phyloP scores from a whole-genome alignment of 2,329 filamentous ascomycete genomes.

The Aureobasidium namibiae region DNA sequence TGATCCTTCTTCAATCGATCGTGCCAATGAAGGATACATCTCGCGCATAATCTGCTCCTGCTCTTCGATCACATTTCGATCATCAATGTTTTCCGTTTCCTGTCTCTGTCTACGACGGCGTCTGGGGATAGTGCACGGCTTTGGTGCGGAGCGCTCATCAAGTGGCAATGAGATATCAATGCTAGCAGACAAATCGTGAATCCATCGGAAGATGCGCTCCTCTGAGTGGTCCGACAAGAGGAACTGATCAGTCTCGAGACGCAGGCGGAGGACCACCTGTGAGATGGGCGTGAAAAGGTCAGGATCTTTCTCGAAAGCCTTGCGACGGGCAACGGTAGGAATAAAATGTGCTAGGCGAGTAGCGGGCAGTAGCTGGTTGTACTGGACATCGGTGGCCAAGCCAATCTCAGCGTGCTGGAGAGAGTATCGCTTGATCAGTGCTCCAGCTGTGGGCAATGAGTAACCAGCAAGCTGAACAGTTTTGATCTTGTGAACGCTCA shows the following conservation, averaged over 20 bases:
- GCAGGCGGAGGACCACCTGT: constrained; percentile 60
- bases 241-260: constrained; percentile 67
- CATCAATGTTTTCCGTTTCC: constrained; percentile 25
- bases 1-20: background rate
- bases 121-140: constrained; percentile 40
- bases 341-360: constrained; percentile 39
- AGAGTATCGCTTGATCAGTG: constrained; percentile 59
- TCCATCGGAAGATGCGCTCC: constrained; percentile 58
- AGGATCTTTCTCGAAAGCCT: constrained; percentile 38
- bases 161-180: constrained; percentile 63
- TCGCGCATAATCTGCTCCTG: constrained; percentile 41
- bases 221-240: constrained; percentile 58
- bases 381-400: constrained; percentile 63
- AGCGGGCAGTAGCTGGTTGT: constrained; percentile 40
- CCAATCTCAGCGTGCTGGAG: constrained; percentile 68
- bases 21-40: constrained; percentile 31
- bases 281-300: constrained; percentile 36
- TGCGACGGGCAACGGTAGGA: constrained; percentile 29
- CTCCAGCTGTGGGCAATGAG: constrained; percentile 38
- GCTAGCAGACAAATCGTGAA: constrained; percentile 61
- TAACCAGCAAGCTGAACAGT: constrained; percentile 27
- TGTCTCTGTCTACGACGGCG: constrained; percentile 26
- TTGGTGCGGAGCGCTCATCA: constrained; percentile 52
- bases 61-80: constrained; percentile 36
- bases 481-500: constrained; percentile 58